A percentile compares a stretch with the other conserved stretches of the same genome.
These are phyloP conservation scores for Penicillium canescens DNA, from an alignment of 495 filamentous ascomycete genomes.

Conservation along the genomic window DNA sequence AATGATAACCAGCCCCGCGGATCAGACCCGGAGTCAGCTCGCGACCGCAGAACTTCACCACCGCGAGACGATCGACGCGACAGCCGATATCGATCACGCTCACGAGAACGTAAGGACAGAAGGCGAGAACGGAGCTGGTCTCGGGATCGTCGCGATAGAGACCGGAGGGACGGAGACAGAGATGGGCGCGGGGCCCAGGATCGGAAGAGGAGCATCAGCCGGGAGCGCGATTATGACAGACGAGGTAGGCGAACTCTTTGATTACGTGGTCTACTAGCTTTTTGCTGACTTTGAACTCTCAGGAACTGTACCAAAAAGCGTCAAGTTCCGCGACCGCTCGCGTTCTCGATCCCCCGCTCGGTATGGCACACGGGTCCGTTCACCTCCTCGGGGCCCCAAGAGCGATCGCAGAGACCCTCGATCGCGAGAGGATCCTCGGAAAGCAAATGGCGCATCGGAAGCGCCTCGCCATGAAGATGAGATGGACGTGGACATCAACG, in stretches of 20 bases:
- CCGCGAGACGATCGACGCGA: constrained; percentile 33
- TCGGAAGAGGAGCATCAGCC: constrained; percentile 47
- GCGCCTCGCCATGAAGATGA: constrained; percentile 31
- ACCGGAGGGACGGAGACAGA: constrained; percentile 41
- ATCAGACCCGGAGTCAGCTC: constrained; percentile 31
- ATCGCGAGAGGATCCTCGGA: constrained; percentile 19
- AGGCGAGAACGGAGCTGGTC: constrained; percentile 46
- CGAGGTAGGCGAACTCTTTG: constrained; percentile 33
- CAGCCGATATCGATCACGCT: constrained; percentile 42
- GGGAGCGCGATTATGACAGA: constrained; percentile 45
- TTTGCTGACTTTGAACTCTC: constrained; percentile 1
- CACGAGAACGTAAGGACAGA: constrained; percentile 43
- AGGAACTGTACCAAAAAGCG: constrained; percentile 36
- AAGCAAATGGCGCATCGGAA: constrained; percentile 29
- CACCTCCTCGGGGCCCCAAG: constrained; percentile 34
- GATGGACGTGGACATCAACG: constrained; percentile 44
- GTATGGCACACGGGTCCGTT: constrained; percentile 38
- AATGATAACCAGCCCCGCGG: constrained; percentile 34
- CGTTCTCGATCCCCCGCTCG: constrained; percentile 43
- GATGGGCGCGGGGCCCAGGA: constrained; percentile 39
- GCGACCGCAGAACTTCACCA: constrained; percentile 38
- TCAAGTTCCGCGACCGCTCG: constrained; percentile 43
- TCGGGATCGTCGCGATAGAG: constrained; percentile 43
- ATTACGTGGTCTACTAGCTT: background rate
- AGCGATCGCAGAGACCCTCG: constrained; percentile 35